A percentile compares a stretch with the other conserved stretches of the same genome.
phyloP scores from a whole-genome alignment of 306 rosid species.

The Castanospermum australe region DNA sequence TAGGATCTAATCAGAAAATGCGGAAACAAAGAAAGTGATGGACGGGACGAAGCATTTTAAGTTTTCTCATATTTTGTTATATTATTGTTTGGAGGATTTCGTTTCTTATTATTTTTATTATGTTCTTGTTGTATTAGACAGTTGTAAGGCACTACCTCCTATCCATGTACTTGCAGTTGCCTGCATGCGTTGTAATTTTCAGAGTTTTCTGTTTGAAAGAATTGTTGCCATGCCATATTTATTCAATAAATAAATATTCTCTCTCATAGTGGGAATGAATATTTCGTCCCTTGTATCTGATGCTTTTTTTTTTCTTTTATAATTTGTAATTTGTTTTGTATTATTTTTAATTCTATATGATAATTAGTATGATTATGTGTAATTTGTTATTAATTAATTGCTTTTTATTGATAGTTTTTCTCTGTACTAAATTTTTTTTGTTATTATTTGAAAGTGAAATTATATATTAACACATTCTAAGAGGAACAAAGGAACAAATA shows the following conservation, averaged over 20 bases:
- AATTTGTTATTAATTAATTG: background rate
- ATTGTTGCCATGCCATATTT: background rate
- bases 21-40: conserved; percentile 14
- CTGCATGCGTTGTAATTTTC: conserved; percentile 29
- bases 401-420: too few species aligned
- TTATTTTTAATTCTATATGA: too few species aligned
- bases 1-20: conserved; percentile 24
- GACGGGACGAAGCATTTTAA: background rate
- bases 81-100: conserved; percentile 8
- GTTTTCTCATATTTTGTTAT: background rate
- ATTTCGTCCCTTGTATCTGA: background rate
- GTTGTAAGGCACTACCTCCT: conserved; percentile 25
- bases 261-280: background rate
- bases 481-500: too few species aligned
- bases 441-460: too few species aligned
- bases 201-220: background rate
- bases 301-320: background rate
- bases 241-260: conserved; percentile 9
- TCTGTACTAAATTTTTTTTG: too few species aligned
- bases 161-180: conserved; percentile 6
- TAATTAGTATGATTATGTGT: background rate
- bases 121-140: conserved; percentile 16
- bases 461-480: too few species aligned
- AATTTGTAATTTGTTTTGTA: background rate
- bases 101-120: background rate